Conservation (phyloP, 177 flowering plant species). For the Vitis hybrid region DNA sequence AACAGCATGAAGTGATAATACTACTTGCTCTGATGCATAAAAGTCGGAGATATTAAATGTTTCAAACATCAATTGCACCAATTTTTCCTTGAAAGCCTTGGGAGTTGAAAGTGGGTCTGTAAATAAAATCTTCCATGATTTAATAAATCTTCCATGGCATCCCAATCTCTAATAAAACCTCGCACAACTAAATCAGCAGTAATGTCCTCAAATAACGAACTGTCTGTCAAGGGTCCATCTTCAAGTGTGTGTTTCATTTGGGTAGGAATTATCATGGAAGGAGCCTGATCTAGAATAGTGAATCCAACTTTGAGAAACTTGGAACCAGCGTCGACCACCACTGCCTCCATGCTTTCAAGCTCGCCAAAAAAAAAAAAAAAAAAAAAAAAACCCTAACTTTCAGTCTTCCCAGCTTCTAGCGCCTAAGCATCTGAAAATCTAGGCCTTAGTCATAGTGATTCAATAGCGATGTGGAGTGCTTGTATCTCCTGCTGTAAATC, state of each 20-base stretch:
- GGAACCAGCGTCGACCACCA: too few species aligned
- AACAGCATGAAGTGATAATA: conserved; percentile 91
- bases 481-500: neutral
- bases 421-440: neutral
- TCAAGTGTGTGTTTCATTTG: conserved; percentile 78
- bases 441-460: too few species aligned
- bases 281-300: conserved; percentile 31
- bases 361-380: too few species aligned
- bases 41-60: conserved; percentile 93
- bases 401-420: too few species aligned
- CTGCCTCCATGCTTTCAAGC: too few species aligned
- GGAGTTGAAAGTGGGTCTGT: conserved; percentile 94
- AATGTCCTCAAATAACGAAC: conserved; percentile 48
- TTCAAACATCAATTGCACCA: conserved; percentile 99
- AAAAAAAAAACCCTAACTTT: too few species aligned
- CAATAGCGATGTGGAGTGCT: neutral
- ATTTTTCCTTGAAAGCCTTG: conserved; percentile 86
- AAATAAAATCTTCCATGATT: conserved; percentile 90
- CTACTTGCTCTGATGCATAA: conserved; percentile 98
- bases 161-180: conserved; percentile 93
- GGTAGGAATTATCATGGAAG: conserved; percentile 74
- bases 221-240: conserved; percentile 51
- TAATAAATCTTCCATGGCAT: conserved; percentile 95
- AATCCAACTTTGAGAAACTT: too few species aligned
- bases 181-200: conserved; percentile 81